Conservation (phyloP, 2,329 filamentous ascomycete genomes). For the Calonectria naviculata region DNA sequence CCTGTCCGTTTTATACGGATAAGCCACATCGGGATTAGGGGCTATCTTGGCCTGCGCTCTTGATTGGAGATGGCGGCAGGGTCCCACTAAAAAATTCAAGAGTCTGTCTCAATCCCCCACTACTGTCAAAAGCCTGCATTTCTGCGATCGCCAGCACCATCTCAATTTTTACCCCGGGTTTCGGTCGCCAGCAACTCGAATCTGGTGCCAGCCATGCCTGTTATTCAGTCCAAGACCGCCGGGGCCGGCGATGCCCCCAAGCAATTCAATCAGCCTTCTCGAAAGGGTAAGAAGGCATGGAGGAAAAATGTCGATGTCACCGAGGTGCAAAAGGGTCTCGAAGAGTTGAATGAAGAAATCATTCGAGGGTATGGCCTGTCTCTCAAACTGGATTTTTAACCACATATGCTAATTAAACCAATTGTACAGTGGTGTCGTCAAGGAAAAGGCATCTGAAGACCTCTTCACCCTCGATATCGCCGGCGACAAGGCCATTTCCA, state of each 20-base stretch:
- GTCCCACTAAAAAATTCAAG: slow-evolving; percentile 44
- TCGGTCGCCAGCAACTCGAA: slow-evolving; percentile 24
- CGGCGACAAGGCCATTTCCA: slow-evolving; percentile 74
- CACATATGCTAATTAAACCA: slow-evolving; percentile 29
- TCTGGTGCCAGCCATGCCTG: slow-evolving; percentile 59
- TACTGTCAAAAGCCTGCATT: slow-evolving; percentile 23
- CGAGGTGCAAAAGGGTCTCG: slow-evolving; percentile 84
- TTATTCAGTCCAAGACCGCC: slow-evolving; percentile 56
- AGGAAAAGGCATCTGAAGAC: slow-evolving; percentile 83
- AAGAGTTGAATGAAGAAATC: slow-evolving; percentile 87
- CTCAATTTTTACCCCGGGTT: slow-evolving; percentile 23
- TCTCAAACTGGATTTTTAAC: neutral
- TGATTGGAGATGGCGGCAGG: slow-evolving; percentile 4
- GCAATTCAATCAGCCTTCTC: slow-evolving; percentile 87
- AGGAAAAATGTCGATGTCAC: slow-evolving; percentile 97
- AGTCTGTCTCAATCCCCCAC: slow-evolving; percentile 39
- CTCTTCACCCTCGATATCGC: slow-evolving; percentile 86
- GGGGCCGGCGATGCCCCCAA: slow-evolving; percentile 73
- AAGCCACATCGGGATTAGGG: slow-evolving; percentile 19
- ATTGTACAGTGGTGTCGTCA: slow-evolving; percentile 78
- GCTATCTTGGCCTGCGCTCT: neutral
- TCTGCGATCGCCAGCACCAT: slow-evolving; percentile 27
- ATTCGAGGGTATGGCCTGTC: slow-evolving; percentile 79
- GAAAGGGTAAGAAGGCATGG: slow-evolving; percentile 99
- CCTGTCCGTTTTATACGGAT: slow-evolving; percentile 20